Evolutionary conservation across 2,329 filamentous ascomycete species (phyloP).

Genomic region (Diaporthe amygdali): DNA sequence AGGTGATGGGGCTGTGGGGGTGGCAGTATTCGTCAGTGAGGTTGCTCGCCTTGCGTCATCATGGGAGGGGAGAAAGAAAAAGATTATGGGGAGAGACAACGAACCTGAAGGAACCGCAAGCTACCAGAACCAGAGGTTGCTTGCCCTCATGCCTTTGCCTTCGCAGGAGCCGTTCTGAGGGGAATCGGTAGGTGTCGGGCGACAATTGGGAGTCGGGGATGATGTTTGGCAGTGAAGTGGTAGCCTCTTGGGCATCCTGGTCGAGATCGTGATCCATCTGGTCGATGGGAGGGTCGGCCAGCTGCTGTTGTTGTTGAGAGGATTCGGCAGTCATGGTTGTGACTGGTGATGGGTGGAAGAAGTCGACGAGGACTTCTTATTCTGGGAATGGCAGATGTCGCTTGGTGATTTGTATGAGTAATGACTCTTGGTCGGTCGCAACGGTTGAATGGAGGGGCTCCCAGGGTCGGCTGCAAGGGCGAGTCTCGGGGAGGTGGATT

Average conservation of each 20-base stretch:
- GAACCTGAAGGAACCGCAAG: conserved; percentile 42
- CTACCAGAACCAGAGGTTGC: conserved; percentile 41
- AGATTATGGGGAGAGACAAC: conserved; percentile 12
- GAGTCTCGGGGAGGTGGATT: conserved; percentile 1
- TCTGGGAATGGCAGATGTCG: background rate
- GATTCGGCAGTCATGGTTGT: background rate
- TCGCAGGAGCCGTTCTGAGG: conserved; percentile 33
- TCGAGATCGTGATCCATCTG: conserved; percentile 5
- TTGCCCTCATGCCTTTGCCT: conserved; percentile 33
- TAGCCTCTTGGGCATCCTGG: conserved; percentile 4
- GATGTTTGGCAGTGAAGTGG: conserved; percentile 12
- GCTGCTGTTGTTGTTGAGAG: background rate
- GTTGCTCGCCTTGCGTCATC: background rate
- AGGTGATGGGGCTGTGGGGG: conserved; percentile 32
- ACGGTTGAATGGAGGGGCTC: background rate
- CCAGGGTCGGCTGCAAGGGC: background rate
- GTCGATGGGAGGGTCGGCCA: background rate
- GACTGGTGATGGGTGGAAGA: background rate
- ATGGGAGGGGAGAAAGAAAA: background rate
- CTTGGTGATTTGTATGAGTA: background rate
- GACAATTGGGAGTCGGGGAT: conserved; percentile 24
- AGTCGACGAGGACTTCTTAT: background rate
- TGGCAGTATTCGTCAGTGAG: conserved; percentile 7
- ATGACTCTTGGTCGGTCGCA: background rate
- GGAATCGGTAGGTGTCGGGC: conserved; percentile 33